Evolutionary conservation across 192 early-diverging fungal genomes (phyloP).

Genomic region (Allomyces macrogynus): DNA sequence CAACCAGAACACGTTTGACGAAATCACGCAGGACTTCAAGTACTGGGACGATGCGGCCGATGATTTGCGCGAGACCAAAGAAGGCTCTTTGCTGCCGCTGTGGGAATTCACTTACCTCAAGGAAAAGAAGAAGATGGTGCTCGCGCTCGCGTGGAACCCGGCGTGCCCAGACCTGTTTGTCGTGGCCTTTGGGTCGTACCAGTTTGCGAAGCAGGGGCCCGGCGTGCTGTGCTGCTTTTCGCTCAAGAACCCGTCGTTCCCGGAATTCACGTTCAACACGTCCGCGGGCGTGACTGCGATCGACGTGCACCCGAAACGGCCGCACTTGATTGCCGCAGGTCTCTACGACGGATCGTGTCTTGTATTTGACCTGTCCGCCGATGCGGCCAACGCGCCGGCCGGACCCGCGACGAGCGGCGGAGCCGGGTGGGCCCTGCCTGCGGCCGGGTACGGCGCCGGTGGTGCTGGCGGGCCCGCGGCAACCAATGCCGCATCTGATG

Average conservation of each 20-base stretch:
- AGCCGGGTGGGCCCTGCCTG: background rate
- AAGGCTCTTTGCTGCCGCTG: constrained; percentile 29
- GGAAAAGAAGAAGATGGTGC: constrained; percentile 40
- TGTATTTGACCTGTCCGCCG: constrained; percentile 24
- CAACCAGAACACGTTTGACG: constrained; percentile 45
- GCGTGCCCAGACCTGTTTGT: constrained; percentile 30
- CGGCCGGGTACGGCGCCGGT: background rate
- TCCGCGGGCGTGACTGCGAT: constrained; percentile 36
- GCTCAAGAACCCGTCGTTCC: constrained; percentile 37
- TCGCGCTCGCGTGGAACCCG: constrained; percentile 31
- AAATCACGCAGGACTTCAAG: constrained; percentile 41
- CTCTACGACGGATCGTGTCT: constrained; percentile 36
- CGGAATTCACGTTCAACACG: constrained; percentile 31
- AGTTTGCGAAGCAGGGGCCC: constrained; percentile 35
- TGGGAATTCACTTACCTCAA: constrained; percentile 38
- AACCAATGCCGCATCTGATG: background rate
- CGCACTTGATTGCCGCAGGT: constrained; percentile 38
- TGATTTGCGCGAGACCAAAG: constrained; percentile 29
- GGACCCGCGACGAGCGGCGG: background rate
- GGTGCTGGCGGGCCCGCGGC: background rate
- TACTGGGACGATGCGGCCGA: constrained; percentile 45
- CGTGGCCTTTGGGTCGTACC: constrained; percentile 39
- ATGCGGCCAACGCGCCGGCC: background rate
- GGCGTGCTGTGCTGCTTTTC: constrained; percentile 41
- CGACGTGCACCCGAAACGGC: constrained; percentile 39